Evolutionary conservation across 139 green algal genomes (phyloP), one percentile per base, ranked within the genome.

Genomic region (Tetradesmus lagerheimii): DNA sequence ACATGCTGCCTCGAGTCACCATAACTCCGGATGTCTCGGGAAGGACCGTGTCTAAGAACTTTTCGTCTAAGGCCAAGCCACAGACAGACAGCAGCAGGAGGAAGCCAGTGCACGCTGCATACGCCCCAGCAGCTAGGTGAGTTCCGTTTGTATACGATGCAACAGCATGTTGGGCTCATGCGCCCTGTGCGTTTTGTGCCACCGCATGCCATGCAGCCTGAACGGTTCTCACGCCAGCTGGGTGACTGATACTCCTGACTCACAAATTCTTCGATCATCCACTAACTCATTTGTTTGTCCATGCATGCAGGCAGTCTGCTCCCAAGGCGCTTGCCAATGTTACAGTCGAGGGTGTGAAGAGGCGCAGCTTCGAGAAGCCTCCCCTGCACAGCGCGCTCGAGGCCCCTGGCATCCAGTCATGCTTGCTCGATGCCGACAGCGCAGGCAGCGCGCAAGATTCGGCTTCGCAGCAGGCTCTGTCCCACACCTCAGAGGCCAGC

Each of bases 81-180:
- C 57, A 71, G 57, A 71, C 57, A 71, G 57, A 71, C 57, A 71
- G 57, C 57, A 71, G 57, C 57, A 71, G 57, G 57, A 71, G 57
- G 57, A 71, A 71, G 57, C 57, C 57, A n/a, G 57, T 71, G 57
- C 57, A 71, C 57, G 57, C 57, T 27, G 57, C 57, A 1, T 71
- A 71, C 8, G 57, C 57, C 57, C 57, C 57, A 71, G 57, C 57
- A 31, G 57, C 57, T 15, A 71, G 57, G 57, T 71, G 25, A 11
- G 57, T n/a, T 31, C 8, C 5, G 57, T n/a, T n/a, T 66, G 15
- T n/a, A 57, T 71, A 4, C 23, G 3, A 11, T 64, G 50, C 50
- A 27, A 11, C 57, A 71, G 57, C 57, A 8, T 71, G 23, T 23
- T 1, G 1, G 1, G 57, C 57, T 31, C 57, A 71, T 71, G 57